Conservation (phyloP, 2,329 filamentous ascomycete species). For the Penicillium decumbens region DNA sequence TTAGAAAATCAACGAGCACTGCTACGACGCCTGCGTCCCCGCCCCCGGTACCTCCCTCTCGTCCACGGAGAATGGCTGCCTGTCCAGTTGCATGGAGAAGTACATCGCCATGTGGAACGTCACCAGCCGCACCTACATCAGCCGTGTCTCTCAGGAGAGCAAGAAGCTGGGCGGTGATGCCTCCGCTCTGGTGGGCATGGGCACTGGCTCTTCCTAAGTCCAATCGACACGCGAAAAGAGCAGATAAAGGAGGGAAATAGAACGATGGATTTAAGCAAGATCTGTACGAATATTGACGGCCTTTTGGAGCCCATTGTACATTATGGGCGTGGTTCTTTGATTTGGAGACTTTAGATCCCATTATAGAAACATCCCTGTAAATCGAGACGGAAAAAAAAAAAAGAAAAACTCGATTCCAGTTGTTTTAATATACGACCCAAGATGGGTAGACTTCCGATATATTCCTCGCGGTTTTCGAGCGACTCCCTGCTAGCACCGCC, state of each 20-base stretch:
- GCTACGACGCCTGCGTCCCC: constrained; percentile 72
- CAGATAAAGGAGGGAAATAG: not conserved
- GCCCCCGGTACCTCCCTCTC: constrained; percentile 63
- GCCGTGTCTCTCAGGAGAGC: constrained; percentile 53
- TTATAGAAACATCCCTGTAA: constrained; percentile 13
- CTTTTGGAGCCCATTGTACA: constrained; percentile 21
- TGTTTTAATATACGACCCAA: constrained; percentile 20
- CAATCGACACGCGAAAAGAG: not conserved
- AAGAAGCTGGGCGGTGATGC: constrained; percentile 44
- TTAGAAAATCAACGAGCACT: constrained; percentile 75
- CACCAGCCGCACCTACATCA: constrained; percentile 65
- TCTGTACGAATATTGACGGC: constrained; percentile 24
- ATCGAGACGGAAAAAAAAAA: constrained; percentile 16
- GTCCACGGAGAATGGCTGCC: constrained; percentile 64
- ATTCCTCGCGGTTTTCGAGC: constrained; percentile 18
- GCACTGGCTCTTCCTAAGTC: constrained; percentile 5
- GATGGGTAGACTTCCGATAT: constrained; percentile 12
- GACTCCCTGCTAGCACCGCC: constrained; percentile 11
- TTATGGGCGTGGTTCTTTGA: constrained; percentile 18
- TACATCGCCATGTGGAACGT: constrained; percentile 78
- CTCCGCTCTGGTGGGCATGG: constrained; percentile 16
- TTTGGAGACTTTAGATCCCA: constrained; percentile 10
- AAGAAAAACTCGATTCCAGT: constrained; percentile 19
- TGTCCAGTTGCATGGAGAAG: constrained; percentile 76
- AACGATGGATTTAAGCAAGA: constrained; percentile 3